Evolutionary conservation across 225 moss, liverwort and hornwort species (phyloP).

Genomic region (Pseudisothecium myosuroides): DNA sequence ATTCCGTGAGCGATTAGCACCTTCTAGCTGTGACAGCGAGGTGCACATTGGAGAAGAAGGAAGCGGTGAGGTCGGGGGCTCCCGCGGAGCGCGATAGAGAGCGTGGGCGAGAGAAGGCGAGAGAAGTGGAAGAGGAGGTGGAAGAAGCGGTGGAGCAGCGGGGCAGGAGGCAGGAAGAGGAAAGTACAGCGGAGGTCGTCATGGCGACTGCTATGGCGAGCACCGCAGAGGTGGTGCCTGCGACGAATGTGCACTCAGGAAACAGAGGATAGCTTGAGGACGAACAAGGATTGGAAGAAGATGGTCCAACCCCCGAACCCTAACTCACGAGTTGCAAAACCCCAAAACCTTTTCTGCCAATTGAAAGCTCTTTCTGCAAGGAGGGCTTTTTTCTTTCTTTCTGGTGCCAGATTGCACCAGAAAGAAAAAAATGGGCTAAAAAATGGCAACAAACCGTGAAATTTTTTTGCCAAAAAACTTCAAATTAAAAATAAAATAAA

Average conservation of each 20-base stretch:
- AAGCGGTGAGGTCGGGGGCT: constrained; percentile 23
- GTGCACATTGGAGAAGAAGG: constrained; percentile 29
- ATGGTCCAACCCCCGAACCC: background rate
- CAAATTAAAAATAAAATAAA: no score
- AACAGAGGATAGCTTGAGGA: background rate
- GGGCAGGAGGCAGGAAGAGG: background rate
- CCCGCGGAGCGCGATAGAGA: constrained; percentile 17
- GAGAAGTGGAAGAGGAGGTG: background rate
- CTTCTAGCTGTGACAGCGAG: constrained; percentile 26
- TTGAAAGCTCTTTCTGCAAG: background rate
- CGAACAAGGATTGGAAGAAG: background rate
- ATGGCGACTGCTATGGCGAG: constrained; percentile 24
- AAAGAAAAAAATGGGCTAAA: no score
- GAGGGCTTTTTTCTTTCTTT: no score
- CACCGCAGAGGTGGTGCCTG: background rate
- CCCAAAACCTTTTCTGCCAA: background rate
- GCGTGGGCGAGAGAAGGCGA: constrained; percentile 22
- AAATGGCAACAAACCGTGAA: no score
- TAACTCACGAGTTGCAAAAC: background rate
- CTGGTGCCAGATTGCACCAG: no score
- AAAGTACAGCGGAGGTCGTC: constrained; percentile 17
- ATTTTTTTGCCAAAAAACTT: no score
- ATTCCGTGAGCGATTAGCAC: background rate
- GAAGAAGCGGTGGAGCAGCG: constrained; percentile 12
- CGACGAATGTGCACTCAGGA: background rate